Evolutionary conservation across 2,329 filamentous ascomycete genomes (phyloP).

Genomic region (Ceratocystis cubensis): DNA sequence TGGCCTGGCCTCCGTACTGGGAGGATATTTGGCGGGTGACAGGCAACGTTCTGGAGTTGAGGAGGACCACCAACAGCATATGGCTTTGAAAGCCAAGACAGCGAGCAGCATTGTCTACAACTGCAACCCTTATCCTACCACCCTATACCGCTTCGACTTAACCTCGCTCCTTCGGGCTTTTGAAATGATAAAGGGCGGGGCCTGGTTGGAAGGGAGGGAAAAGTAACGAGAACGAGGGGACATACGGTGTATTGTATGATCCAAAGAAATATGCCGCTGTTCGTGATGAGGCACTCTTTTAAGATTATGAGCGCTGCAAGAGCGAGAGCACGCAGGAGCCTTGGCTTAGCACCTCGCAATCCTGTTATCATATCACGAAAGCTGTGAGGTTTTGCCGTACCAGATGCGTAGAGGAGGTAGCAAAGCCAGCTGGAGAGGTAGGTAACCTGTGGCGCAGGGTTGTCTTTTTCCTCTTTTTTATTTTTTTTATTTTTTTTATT

Average conservation of each 20-base stretch:
- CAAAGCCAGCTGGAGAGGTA: slow-evolving; percentile 1
- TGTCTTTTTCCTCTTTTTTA: background rate
- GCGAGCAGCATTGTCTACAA: too few relatives aligned
- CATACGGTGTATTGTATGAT: background rate
- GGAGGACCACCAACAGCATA: too few relatives aligned
- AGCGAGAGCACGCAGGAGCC: background rate
- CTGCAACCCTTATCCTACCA: background rate
- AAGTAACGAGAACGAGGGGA: background rate
- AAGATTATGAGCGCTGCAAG: background rate
- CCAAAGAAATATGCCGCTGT: background rate
- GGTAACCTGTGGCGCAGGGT: background rate
- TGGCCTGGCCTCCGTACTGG: too few relatives aligned
- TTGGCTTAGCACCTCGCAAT: background rate
- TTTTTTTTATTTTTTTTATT: background rate
- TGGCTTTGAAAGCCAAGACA: too few relatives aligned
- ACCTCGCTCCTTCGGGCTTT: background rate
- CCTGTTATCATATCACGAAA: background rate
- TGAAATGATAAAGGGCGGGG: background rate
- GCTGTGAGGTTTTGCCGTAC: background rate
- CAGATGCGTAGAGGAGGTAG: background rate
- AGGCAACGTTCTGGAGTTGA: too few relatives aligned
- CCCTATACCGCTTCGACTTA: background rate
- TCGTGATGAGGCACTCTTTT: background rate
- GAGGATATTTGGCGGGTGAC: too few relatives aligned
- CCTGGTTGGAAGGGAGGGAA: background rate